These are phyloP conservation scores for Teratosphaeria zuluensis DNA, from an alignment of 2,329 filamentous ascomycete species.

Conservation along the genomic window DNA sequence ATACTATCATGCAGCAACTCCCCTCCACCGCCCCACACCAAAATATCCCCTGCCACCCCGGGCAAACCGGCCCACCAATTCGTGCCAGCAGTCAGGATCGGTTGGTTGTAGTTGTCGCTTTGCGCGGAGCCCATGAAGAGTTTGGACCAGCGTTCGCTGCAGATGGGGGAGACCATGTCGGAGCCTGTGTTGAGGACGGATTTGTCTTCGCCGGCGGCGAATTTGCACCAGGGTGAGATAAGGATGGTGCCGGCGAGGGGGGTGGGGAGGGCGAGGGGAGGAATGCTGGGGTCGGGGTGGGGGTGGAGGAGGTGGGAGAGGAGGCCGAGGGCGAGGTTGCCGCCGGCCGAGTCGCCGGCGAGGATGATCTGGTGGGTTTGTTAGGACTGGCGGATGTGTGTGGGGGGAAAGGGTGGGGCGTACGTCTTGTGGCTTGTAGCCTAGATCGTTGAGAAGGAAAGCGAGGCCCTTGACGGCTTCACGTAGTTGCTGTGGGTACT, in stretches of 20 bases:
- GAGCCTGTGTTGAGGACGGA: conserved; percentile 38
- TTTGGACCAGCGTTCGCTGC: conserved; percentile 36
- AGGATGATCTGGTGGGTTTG: conserved; percentile 32
- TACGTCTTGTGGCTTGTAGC: conserved; percentile 27
- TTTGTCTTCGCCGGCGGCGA: conserved; percentile 36
- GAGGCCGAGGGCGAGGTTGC: conserved; percentile 37
- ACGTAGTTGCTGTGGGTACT: conserved; percentile 40
- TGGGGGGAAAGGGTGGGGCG: neutral
- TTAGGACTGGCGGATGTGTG: neutral
- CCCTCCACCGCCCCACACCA: conserved; percentile 46
- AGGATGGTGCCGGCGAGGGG: conserved; percentile 44
- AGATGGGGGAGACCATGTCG: conserved; percentile 38
- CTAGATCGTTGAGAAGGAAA: conserved; percentile 31
- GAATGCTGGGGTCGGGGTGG: conserved; percentile 38
- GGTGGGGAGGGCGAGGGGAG: conserved; percentile 32
- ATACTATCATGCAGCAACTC: conserved; percentile 51
- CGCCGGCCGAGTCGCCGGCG: conserved; percentile 46
- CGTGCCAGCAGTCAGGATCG: neutral
- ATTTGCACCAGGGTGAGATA: conserved; percentile 49
- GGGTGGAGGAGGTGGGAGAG: conserved; percentile 47
- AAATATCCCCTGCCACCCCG: conserved; percentile 35
- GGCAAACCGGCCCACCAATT: conserved; percentile 45
- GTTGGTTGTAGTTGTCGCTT: neutral
- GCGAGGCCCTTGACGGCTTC: conserved; percentile 38
- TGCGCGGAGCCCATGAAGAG: conserved; percentile 36